Conservation (phyloP, 2,329 filamentous ascomycete species). For the Ploettnerulaceae sp. region DNA sequence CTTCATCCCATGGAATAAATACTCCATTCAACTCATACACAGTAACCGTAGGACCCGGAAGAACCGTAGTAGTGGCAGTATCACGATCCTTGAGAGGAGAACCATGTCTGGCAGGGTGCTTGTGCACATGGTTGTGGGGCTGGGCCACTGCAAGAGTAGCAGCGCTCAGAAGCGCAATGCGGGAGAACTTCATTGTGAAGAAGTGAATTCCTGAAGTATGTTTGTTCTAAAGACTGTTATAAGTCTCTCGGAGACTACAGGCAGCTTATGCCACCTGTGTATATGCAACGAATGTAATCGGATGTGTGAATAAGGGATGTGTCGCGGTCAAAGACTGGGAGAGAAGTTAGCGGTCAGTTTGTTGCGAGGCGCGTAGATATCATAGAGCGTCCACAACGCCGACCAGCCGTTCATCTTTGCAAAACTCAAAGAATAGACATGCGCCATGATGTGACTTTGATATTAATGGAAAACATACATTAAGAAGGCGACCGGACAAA, state of each 20-base stretch:
- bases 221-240: constrained; percentile 21
- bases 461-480: constrained; percentile 18
- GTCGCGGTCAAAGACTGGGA: constrained; percentile 17
- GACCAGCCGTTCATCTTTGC: not conserved
- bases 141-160: constrained; percentile 52
- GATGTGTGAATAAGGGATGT: constrained; percentile 9
- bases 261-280: constrained; percentile 1
- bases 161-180: constrained; percentile 29
- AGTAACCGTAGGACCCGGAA: constrained; percentile 57
- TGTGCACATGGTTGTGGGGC: constrained; percentile 55
- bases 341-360: constrained; percentile 21
- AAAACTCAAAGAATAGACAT: too few species aligned
- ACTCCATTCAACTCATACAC: constrained; percentile 68
- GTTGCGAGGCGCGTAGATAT: not conserved
- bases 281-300: constrained; percentile 17
- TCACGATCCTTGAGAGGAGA: constrained; percentile 45
- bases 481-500: constrained; percentile 18
- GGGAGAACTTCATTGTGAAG: constrained; percentile 35
- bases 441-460: too few species aligned
- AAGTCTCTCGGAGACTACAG: constrained; percentile 22
- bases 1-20: constrained; percentile 55
- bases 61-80: constrained; percentile 37
- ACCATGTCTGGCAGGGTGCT: constrained; percentile 52
- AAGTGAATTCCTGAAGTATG: constrained; percentile 30
- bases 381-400: not conserved